These are phyloP conservation scores for Fusarium sp. DNA, from an alignment of 2,329 filamentous ascomycete species.

Conservation along the genomic window DNA sequence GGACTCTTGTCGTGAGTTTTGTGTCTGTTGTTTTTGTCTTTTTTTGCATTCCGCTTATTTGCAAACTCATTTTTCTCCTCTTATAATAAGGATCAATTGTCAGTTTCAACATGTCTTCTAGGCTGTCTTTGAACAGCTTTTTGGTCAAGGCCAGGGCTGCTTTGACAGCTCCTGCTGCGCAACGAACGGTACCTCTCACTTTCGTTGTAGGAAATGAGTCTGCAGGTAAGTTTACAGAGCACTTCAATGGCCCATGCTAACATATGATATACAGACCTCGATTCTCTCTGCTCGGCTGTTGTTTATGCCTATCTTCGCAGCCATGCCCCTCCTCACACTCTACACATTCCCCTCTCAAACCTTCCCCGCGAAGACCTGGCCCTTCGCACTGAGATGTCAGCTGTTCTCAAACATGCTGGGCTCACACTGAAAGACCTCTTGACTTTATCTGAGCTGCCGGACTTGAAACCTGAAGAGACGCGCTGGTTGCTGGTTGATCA, in stretches of 20 bases:
- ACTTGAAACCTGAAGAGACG: conserved; percentile 66
- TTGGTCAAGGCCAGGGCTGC: conserved; percentile 62
- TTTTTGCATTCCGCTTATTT: no score
- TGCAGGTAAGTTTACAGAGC: conserved; percentile 61
- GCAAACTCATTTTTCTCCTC: not conserved
- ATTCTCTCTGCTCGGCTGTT: conserved; percentile 81
- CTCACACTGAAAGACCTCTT: conserved; percentile 72
- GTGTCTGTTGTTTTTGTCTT: not conserved
- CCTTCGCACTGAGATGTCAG: conserved; percentile 78
- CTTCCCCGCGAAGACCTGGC: conserved; percentile 74
- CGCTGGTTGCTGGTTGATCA: conserved; percentile 84
- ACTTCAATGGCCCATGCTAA: no score
- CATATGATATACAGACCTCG: conserved; percentile 69
- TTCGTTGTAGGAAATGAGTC: conserved; percentile 77
- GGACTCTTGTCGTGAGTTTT: conserved; percentile 16
- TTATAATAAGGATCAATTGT: not conserved
- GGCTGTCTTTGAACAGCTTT: conserved; percentile 62
- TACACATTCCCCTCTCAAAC: conserved; percentile 81
- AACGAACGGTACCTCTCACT: conserved; percentile 62
- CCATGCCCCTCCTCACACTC: conserved; percentile 62
- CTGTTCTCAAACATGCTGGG: conserved; percentile 71
- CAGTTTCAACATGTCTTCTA: conserved; percentile 45
- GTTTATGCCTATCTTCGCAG: conserved; percentile 80
- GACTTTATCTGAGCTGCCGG: conserved; percentile 66
- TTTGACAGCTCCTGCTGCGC: conserved; percentile 58